These are phyloP conservation scores for Epichloe hybrida DNA, from an alignment of 2,329 filamentous ascomycete genomes.

Conservation along the genomic window DNA sequence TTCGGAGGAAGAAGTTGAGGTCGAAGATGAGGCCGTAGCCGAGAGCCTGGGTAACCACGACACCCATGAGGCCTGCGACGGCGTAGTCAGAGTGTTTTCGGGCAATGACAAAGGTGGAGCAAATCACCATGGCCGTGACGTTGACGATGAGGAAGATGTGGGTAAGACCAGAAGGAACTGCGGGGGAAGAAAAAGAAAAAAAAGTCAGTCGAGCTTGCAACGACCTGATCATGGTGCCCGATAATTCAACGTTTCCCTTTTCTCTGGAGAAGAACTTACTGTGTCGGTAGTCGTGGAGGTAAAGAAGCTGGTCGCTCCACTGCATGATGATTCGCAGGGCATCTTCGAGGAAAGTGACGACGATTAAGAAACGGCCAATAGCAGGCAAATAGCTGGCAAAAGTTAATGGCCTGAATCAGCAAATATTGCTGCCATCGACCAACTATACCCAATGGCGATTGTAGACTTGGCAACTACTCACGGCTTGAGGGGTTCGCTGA, in stretches of 20 bases:
- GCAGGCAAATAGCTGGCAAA: slow-evolving; percentile 72
- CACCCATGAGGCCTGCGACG: slow-evolving; percentile 75
- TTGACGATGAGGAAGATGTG: slow-evolving; percentile 89
- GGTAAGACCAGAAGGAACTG: slow-evolving; percentile 78
- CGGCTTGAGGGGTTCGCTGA: slow-evolving; percentile 90
- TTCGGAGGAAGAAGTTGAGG: slow-evolving; percentile 99
- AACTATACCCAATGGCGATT: background rate
- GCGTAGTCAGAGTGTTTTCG: slow-evolving; percentile 90
- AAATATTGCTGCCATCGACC: background rate
- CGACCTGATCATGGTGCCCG: background rate
- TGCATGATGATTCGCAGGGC: slow-evolving; percentile 92
- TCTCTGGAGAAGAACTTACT: slow-evolving; percentile 46
- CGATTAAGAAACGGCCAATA: slow-evolving; percentile 93
- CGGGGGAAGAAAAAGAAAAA: background rate
- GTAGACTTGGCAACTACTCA: slow-evolving; percentile 26
- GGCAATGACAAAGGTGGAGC: slow-evolving; percentile 76
- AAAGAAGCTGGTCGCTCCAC: slow-evolving; percentile 89
- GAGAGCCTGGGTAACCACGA: slow-evolving; percentile 85
- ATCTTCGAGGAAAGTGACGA: slow-evolving; percentile 97
- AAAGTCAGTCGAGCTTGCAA: background rate
- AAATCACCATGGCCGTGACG: slow-evolving; percentile 72
- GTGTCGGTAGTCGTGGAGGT: slow-evolving; percentile 81
- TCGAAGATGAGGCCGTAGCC: slow-evolving; percentile 98
- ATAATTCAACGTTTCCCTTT: background rate
- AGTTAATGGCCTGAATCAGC: slow-evolving; percentile 8